phyloP scores from a whole-genome alignment of 1,139 yeast species.

The Blastobotrys serpentis region DNA sequence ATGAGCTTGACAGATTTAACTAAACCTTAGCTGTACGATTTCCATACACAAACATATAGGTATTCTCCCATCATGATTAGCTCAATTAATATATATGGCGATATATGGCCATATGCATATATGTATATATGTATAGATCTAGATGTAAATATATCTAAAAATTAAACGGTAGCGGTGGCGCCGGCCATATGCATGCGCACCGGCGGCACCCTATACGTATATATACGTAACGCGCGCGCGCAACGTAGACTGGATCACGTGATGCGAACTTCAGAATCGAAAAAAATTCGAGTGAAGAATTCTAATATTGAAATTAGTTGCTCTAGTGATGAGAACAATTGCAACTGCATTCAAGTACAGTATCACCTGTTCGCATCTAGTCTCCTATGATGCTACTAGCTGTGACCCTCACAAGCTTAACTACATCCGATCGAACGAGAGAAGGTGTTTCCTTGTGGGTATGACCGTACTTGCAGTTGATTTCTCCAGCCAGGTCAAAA shows the following conservation, averaged over 20 bases:
- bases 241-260: too few relatives aligned
- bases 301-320: neutral
- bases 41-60: neutral
- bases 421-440: slow-evolving; percentile 11
- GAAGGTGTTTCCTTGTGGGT: slow-evolving; percentile 10
- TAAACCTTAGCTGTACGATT: neutral
- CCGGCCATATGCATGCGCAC: too few relatives aligned
- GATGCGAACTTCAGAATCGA: too few relatives aligned
- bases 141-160: too few relatives aligned
- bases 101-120: neutral
- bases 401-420: slow-evolving; percentile 9
- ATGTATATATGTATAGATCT: neutral
- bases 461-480: slow-evolving; percentile 4
- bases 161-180: too few relatives aligned
- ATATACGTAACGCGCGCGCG: too few relatives aligned
- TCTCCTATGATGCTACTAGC: slow-evolving; percentile 11
- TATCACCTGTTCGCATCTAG: slow-evolving; percentile 9
- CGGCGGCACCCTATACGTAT: too few relatives aligned
- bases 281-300: too few relatives aligned
- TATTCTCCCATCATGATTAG: too few relatives aligned
- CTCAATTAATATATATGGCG: too few relatives aligned
- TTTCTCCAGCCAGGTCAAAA: too few relatives aligned
- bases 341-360: neutral
- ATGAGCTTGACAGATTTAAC: too few relatives aligned
- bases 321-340: neutral